Percentiles rank a stretch among this genome's conserved stretches.
Conservation (phyloP, 805 yeast species). For the Yarrowia osloensis region DNA sequence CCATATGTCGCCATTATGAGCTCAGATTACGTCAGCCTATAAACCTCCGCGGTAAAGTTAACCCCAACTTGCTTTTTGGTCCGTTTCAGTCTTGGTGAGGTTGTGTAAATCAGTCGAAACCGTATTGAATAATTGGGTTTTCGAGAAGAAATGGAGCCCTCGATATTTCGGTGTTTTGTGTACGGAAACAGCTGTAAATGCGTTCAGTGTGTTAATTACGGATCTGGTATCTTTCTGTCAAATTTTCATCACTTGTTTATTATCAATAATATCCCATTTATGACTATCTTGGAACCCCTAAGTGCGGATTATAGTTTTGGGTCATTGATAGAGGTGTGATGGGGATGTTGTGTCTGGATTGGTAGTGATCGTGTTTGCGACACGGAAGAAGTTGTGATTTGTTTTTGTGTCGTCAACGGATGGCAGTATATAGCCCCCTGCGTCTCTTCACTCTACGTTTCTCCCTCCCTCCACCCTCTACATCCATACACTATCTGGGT, state of each 20-base stretch:
- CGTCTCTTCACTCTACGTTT: background rate
- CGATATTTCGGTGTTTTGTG: too few relatives aligned
- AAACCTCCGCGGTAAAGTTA: background rate
- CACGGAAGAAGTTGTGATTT: background rate
- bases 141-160: too few relatives aligned
- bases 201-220: too few relatives aligned
- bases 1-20: too few relatives aligned
- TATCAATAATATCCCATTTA: background rate
- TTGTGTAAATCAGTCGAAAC: slow-evolving; percentile 14
- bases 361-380: too few relatives aligned
- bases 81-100: background rate
- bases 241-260: background rate
- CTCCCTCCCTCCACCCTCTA: background rate
- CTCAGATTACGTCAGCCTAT: background rate
- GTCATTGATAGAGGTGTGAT: too few relatives aligned
- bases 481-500: background rate
- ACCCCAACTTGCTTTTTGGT: background rate
- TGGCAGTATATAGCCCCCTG: background rate
- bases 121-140: background rate
- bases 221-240: too few relatives aligned
- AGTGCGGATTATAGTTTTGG: background rate
- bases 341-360: too few relatives aligned
- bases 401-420: background rate
- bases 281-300: background rate
- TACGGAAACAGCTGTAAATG: too few relatives aligned